Base-by-base conservation (phyloP, 495 filamentous ascomycete species). In the Clavariopsis aquatica region DNA sequence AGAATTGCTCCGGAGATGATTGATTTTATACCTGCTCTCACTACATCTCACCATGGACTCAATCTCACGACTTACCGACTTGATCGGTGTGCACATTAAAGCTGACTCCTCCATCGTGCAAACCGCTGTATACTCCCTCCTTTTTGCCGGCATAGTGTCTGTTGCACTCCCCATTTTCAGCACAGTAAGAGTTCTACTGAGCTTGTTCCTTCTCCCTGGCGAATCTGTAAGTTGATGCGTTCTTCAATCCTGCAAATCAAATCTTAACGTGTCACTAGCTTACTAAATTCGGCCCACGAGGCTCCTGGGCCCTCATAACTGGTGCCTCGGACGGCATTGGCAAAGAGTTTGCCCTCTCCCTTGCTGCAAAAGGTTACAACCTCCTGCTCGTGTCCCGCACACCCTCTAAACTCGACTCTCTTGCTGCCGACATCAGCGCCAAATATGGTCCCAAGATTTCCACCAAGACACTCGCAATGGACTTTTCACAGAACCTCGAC, bases 251-350 rank as follows among this genome's bases (percentile, higher is more conserved):
- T 22, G 7, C 19, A 23, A 31, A 31, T 15, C 54, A 52, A 59
- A 52, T 17, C 38, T 54, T 49, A 49, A 60, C 49, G 49, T 53
- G 12, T 29, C 15, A 5, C 15, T 66, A 98, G 94, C 87, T 99
- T 58, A 85, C 84, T 63, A 91, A 87, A 64, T 97, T 96, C 79
- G 95, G 92, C 67, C 88, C 87, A 64, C 92, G 91, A 70, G 93
- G 93, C 62, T 93, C 86, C 71, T 99, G 93, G 92, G 94, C 92
- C 22, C 83, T 99, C 47, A 83, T 99, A 22, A 98, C 95, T 49
- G 95, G 95, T 67, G 94, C 95, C 59, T 96, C 92, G 13, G 94
- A 98, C 79, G 95, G 95, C 65, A 85, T 99, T 57, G 95, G 95
- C 71, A 97, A 96, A 80, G 94, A 98, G 81, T 99, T 89, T 73